Evolutionary conservation across 1,284 basidiomycete genomes (phyloP), one percentile per base, ranked within the genome.

Genomic region (Wolfiporia cocos): DNA sequence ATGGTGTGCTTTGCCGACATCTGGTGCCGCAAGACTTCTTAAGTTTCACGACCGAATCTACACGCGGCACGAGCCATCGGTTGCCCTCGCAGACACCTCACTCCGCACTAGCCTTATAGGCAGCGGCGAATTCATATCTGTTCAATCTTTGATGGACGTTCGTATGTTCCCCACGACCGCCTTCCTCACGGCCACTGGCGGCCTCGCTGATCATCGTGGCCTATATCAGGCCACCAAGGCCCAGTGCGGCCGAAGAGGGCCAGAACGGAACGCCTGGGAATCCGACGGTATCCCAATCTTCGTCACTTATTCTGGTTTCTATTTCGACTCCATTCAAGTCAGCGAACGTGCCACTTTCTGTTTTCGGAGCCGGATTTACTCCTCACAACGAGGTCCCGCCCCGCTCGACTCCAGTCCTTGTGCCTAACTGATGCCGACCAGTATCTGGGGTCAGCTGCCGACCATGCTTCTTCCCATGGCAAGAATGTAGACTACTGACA

Each of bases 61-160:
- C 44, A 41, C 36, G 39, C 44, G 40, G 40, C 41, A 28, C n/a
- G 34, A n/a, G n/a, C n/a, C n/a, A n/a, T n/a, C n/a, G n/a, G n/a
- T n/a, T n/a, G n/a, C n/a, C n/a, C n/a, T n/a, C n/a, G n/a, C n/a
- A n/a, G n/a, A n/a, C n/a, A n/a, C n/a, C n/a, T n/a, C 15, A 33
- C 7, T 17, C 6, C 15, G 7, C 31, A 33, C 31, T 33, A 23
- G 17, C 34, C 32, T 36, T 23, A 12, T 36, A 20, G n/a, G n/a
- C n/a, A n/a, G n/a, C n/a, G n/a, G n/a, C n/a, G n/a, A n/a, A n/a
- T n/a, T n/a, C n/a, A n/a, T n/a, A n/a, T n/a, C n/a, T n/a, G n/a
- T n/a, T n/a, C n/a, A n/a, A n/a, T n/a, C n/a, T n/a, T n/a, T n/a
- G n/a, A n/a, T n/a, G n/a, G n/a, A n/a, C n/a, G n/a, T n/a, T n/a